Conservation (phyloP, 176 grass and related monocot genomes). For the Avena insularis region DNA sequence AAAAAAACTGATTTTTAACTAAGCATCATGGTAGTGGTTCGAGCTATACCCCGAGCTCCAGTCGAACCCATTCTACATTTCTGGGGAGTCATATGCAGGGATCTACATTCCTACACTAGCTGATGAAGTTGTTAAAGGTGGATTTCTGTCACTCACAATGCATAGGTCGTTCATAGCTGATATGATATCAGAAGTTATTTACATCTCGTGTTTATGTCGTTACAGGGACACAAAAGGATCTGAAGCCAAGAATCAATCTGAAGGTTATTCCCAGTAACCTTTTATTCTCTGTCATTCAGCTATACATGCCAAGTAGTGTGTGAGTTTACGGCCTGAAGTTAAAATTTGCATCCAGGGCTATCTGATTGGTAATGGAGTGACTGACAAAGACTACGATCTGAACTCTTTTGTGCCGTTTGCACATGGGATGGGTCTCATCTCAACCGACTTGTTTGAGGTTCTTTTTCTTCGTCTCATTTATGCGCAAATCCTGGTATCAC, state of each 20-base stretch:
- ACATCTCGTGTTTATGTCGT: not conserved
- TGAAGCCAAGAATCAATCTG: conserved; percentile 69
- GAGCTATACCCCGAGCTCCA: conserved; percentile 72
- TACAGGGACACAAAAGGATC: conserved; percentile 56
- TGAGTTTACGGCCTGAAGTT: not conserved
- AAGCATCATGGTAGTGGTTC: conserved; percentile 66
- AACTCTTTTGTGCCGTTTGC: conserved; percentile 94
- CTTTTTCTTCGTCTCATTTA: not conserved
- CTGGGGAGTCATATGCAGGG: conserved; percentile 90
- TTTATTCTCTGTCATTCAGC: not conserved
- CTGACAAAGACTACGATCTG: conserved; percentile 58
- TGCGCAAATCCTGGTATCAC: not conserved
- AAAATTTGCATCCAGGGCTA: conserved; percentile 62
- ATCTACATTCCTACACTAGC: conserved; percentile 80
- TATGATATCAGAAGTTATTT: not conserved
- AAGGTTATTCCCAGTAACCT: conserved; percentile 51
- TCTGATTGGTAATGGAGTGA: conserved; percentile 79
- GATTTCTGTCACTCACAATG: not conserved
- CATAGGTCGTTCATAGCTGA: not conserved
- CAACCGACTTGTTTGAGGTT: conserved; percentile 69
- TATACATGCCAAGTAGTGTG: not conserved
- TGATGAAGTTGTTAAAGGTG: conserved; percentile 82
- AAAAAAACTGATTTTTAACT: not conserved
- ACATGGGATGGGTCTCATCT: conserved; percentile 93
- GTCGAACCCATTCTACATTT: conserved; percentile 79